These are phyloP conservation scores for Fusarium sp. DNA, from an alignment of 2,329 filamentous ascomycete species.

Conservation along the genomic window DNA sequence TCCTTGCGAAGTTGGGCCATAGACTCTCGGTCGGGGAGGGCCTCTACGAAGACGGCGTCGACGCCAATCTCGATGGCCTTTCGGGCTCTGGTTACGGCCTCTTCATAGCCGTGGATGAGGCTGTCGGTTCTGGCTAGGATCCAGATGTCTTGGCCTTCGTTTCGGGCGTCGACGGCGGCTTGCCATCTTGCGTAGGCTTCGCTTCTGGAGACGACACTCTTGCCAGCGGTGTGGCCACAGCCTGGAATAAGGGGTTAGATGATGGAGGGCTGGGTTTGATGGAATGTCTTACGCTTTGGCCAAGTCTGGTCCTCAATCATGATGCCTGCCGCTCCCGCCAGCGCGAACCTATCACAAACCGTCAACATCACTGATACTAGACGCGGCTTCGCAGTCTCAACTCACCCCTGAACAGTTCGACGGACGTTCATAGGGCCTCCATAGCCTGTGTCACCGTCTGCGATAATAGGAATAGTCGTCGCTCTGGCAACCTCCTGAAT, in stretches of 20 bases:
- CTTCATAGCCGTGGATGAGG: conserved; percentile 57
- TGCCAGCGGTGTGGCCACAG: conserved; percentile 57
- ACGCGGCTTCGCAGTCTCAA: background rate
- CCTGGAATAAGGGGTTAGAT: conserved; percentile 15
- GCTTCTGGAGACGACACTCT: conserved; percentile 56
- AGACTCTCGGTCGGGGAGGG: conserved; percentile 55
- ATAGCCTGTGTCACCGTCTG: conserved; percentile 61
- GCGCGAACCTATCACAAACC: conserved; percentile 48
- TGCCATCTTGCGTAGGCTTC: conserved; percentile 60
- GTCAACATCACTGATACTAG: background rate
- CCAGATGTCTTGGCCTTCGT: conserved; percentile 59
- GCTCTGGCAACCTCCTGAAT: conserved; percentile 56
- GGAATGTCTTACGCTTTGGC: conserved; percentile 55
- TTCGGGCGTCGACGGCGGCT: conserved; percentile 58
- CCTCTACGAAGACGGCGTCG: conserved; percentile 58
- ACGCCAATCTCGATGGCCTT: conserved; percentile 58
- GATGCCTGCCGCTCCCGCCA: conserved; percentile 53
- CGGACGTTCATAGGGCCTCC: conserved; percentile 61
- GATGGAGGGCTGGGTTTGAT: too few species aligned
- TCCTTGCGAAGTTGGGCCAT: conserved; percentile 55
- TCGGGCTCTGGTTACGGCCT: conserved; percentile 55
- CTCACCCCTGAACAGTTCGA: conserved; percentile 54
- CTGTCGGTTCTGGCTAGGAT: conserved; percentile 59
- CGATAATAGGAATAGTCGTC: conserved; percentile 55
- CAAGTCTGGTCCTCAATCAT: conserved; percentile 63